phyloP scores from a whole-genome alignment of 2,329 filamentous ascomycete species.

The Colletotrichum acutatum region DNA sequence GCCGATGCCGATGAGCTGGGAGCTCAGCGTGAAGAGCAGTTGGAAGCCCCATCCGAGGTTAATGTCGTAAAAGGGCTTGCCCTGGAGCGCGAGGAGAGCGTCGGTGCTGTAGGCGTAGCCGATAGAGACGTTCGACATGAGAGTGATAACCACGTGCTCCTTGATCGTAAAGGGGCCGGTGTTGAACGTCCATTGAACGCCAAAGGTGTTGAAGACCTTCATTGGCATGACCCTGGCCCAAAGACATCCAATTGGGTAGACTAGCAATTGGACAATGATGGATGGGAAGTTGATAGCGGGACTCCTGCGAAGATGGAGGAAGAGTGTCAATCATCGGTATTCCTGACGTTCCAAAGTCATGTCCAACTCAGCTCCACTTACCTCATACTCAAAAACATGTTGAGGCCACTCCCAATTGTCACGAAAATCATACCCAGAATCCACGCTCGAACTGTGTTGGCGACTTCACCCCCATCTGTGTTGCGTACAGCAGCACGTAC shows the following conservation, averaged over 20 bases:
- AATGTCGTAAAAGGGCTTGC: slow-evolving; percentile 56
- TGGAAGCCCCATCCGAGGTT: slow-evolving; percentile 66
- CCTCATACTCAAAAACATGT: slow-evolving; percentile 34
- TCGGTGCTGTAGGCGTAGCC: slow-evolving; percentile 57
- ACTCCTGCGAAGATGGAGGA: slow-evolving; percentile 42
- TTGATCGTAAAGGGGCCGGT: slow-evolving; percentile 58
- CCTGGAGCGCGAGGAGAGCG: slow-evolving; percentile 51
- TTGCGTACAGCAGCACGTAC: slow-evolving; percentile 34
- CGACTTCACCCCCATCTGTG: slow-evolving; percentile 36
- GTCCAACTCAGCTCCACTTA: slow-evolving; percentile 13
- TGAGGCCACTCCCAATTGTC: slow-evolving; percentile 51
- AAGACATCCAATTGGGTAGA: slow-evolving; percentile 55
- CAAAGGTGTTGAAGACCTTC: slow-evolving; percentile 53
- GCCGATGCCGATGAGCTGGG: slow-evolving; percentile 70
- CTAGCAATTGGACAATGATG: slow-evolving; percentile 51
- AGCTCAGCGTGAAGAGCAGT: slow-evolving; percentile 66
- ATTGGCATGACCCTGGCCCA: slow-evolving; percentile 56
- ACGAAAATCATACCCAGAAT: slow-evolving; percentile 56
- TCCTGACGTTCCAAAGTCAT: background rate
- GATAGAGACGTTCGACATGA: slow-evolving; percentile 62
- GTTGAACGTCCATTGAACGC: slow-evolving; percentile 46
- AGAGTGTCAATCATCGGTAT: slow-evolving; percentile 33
- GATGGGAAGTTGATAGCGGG: slow-evolving; percentile 45
- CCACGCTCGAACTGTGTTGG: slow-evolving; percentile 55
- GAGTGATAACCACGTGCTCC: slow-evolving; percentile 60